Evolutionary conservation across 73 alveolate species (phyloP).

Genomic region (Loxodes magnus): DNA sequence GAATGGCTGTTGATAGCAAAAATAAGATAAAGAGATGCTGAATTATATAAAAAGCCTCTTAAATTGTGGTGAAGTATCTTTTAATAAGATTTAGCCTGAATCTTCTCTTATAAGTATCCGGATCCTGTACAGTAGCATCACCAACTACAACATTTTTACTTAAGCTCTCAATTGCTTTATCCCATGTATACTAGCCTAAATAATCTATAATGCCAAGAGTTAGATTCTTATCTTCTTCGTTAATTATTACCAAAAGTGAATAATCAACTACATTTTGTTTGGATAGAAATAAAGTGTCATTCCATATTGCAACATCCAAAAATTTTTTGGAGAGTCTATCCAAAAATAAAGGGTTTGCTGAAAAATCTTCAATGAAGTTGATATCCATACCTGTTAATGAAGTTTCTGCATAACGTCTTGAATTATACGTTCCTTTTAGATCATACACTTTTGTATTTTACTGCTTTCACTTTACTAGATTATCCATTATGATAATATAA

Average conservation of each 20-base stretch:
- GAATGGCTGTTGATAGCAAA: no score
- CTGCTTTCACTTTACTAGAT: no score
- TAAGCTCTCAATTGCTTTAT: constrained; percentile 9
- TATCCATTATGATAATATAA: no score
- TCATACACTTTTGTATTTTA: constrained; percentile 20
- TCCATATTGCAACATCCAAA: constrained; percentile 2
- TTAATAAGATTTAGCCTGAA: constrained; percentile 5
- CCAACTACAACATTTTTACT: constrained; percentile 9
- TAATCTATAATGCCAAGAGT: constrained; percentile 9
- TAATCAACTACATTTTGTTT: constrained; percentile 17
- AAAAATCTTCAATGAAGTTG: constrained; percentile 8
- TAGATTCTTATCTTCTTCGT: background rate
- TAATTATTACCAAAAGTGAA: constrained; percentile 6
- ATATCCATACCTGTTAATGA: constrained; percentile 8
- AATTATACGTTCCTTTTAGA: constrained; percentile 13
- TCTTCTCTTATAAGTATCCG: constrained; percentile 7
- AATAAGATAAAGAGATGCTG: no score
- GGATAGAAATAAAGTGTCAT: constrained; percentile 9
- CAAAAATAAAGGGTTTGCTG: constrained; percentile 1
- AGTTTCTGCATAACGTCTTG: constrained; percentile 2
- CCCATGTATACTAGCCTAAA: constrained; percentile 3
- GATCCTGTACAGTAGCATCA: constrained; percentile 1
- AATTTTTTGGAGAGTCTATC: background rate
- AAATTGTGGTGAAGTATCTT: background rate
- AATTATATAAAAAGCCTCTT: no score